These are phyloP conservation scores for Aspergillus vadensis DNA, from an alignment of 2,329 filamentous ascomycete genomes.

Conservation along the genomic window DNA sequence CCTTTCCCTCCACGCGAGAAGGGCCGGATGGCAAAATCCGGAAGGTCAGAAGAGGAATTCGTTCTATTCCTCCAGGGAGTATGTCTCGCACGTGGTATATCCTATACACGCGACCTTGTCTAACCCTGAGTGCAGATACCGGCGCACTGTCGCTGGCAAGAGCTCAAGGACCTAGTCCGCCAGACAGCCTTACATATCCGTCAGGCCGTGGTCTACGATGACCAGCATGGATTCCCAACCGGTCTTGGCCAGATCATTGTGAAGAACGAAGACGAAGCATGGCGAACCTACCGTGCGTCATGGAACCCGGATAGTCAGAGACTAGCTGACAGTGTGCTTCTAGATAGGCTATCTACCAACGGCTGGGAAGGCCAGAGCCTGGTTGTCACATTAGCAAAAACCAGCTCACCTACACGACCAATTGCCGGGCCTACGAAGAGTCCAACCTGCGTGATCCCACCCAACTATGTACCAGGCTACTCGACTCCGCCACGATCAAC, in stretches of 20 bases:
- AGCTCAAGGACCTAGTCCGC: slow-evolving; percentile 48
- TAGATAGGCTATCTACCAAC: slow-evolving; percentile 45
- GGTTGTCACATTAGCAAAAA: slow-evolving; percentile 45
- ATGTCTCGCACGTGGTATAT: slow-evolving; percentile 19
- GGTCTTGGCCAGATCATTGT: slow-evolving; percentile 49
- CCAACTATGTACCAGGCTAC: slow-evolving; percentile 34
- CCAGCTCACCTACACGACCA: slow-evolving; percentile 43
- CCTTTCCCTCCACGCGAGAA: slow-evolving; percentile 36
- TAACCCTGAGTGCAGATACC: slow-evolving; percentile 39
- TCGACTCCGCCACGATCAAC: slow-evolving; percentile 35
- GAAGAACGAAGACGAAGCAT: slow-evolving; percentile 48
- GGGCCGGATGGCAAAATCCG: slow-evolving; percentile 31
- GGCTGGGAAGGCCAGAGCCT: slow-evolving; percentile 48
- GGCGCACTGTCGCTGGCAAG: slow-evolving; percentile 48
- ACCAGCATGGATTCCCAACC: slow-evolving; percentile 45
- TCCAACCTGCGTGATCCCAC: slow-evolving; percentile 30
- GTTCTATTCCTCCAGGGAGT: slow-evolving; percentile 49
- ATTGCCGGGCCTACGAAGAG: slow-evolving; percentile 48
- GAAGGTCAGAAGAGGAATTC: slow-evolving; percentile 46
- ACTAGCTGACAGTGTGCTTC: slow-evolving; percentile 18
- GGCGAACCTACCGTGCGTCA: slow-evolving; percentile 45
- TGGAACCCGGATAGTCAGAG: background rate
- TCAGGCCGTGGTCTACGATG: slow-evolving; percentile 49
- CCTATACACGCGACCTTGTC: background rate
- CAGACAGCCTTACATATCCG: slow-evolving; percentile 48